Evolutionary conservation across 73 alveolate genomes (phyloP), one percentile per base, ranked within the genome.

Genomic region (Tetrahymena borealis): DNA sequence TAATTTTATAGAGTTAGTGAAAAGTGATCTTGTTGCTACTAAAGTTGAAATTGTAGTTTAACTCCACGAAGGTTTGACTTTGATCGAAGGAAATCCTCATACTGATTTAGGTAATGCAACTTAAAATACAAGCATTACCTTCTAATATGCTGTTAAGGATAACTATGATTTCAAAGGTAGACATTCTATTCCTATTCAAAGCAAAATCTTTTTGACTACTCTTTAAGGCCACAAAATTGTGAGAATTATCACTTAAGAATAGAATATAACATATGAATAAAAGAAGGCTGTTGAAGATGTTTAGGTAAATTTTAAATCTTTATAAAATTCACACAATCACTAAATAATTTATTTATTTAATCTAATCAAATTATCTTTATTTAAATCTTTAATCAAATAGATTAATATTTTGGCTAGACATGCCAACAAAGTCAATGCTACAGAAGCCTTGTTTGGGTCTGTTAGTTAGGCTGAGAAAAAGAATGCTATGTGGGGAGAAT

Each of bases 51-150:
- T 96, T 33, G 94, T 90, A 78, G 94, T 98, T 16, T 96, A 92
- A 92, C 97, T 98, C 38, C 99, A 97, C 93, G 97, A 94, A 91
- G 98, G 97, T 7, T 91, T 98, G 91, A 96, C 90, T 78, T 97
- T 98, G 94, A 97, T 99, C 94, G 98, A 96, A 90, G 98, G 97
- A 85, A 96, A 91, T 33, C 94, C 92, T 9, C 77, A 91, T 78
- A 95, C 91, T 28, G 96, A 96, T 38, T 95, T 95, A 28, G 99
- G 99, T 2, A 98, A 98, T 95, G 97, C 96, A n/a, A 98, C 97
- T 38, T 97, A 93, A 33, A 97, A 96, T 35, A 79, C 98, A 39
- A 97, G 94, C 39, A 78, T 96, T 31, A 96, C 99, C 16, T 98
- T 97, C 95, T 99, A 98, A 95, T 98, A 96, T 96, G 42, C 95